Evolutionary conservation across 1,284 basidiomycete species (phyloP).

Genomic region (Volvariella surrecta): DNA sequence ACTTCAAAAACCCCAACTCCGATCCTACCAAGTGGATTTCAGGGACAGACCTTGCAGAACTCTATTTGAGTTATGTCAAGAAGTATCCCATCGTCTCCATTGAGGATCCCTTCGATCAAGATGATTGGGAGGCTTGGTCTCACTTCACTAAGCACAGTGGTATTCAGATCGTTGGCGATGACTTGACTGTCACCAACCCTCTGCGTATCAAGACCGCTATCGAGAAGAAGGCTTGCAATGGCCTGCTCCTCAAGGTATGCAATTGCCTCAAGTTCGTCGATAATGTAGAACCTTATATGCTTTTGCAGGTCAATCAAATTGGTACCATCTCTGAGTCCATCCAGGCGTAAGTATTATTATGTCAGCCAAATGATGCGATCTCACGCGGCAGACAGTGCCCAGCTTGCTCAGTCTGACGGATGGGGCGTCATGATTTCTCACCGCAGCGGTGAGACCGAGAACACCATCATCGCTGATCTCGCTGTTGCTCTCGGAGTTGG

Average conservation of each 20-base stretch:
- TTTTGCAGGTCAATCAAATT: slow-evolving; percentile 84
- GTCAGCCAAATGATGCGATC: slow-evolving; percentile 6
- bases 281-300: slow-evolving; percentile 1
- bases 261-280: no score
- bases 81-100: slow-evolving; percentile 97
- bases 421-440: slow-evolving; percentile 99
- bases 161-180: slow-evolving; percentile 95
- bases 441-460: slow-evolving; percentile 95
- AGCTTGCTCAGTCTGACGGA: slow-evolving; percentile 92
- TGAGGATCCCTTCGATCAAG: slow-evolving; percentile 99
- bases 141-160: slow-evolving; percentile 76
- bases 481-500: slow-evolving; percentile 90
- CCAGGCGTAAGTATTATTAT: slow-evolving; percentile 60
- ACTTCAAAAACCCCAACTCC: slow-evolving; percentile 99
- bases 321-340: slow-evolving; percentile 99
- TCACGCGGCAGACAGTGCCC: slow-evolving; percentile 50
- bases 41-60: slow-evolving; percentile 87
- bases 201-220: slow-evolving; percentile 98
- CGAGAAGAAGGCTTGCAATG: slow-evolving; percentile 99
- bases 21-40: slow-evolving; percentile 95
- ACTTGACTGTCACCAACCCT: slow-evolving; percentile 98
- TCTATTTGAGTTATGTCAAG: slow-evolving; percentile 82
- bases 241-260: slow-evolving; percentile 87
- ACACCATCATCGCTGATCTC: slow-evolving; percentile 96
- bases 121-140: slow-evolving; percentile 98